Base-by-base conservation (phyloP, 1,284 basidiomycete genomes). In the Trametes versicolor region DNA sequence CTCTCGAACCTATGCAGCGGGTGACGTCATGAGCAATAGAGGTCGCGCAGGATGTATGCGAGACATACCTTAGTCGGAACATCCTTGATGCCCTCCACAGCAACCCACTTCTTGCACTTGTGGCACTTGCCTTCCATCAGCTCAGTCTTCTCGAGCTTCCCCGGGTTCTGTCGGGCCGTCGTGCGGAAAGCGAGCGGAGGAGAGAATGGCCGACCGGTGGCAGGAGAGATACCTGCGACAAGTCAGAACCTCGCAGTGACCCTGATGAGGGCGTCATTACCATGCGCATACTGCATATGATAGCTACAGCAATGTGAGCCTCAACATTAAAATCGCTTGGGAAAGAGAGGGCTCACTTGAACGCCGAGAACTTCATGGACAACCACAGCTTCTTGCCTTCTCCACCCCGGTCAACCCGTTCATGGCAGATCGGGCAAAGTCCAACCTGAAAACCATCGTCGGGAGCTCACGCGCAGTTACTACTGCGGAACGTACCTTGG, bases 211-310 rank as follows among this genome's bases (percentile, higher is more conserved):
- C 79, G 82, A 0, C 84, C 86, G 2, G 87, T 84, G 13, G 78
- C 74, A 2, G 89, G 83, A 1, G 87, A 91, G 37, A 91, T 87
- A 9, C 90, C 89, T 89, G 54, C 19, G 12, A 25, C 27, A 15
- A 49, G 58, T 37, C 37, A 59, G 27, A 43, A 27, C 64, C 58
- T 45, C 51, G 54, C 64, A 45, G 32, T 45, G 9, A 50, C 45
- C 36, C 19, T 21, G 25, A n/a, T 36, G 56, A 41, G 7, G 15
- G 37, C 36, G 17, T 32, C 41, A 71, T 76, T n/a, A 90, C 91
- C 92, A 71, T 94, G 92, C 2, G 83, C 81, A 68, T 92, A 92
- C 72, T 92, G 90, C 88, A 94, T 86, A 72, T 94, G 92, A 72
- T 94, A 93, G 74, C 89, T 91, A 59, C 13, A 17, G 49, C 34